Conservation (phyloP, 1,284 basidiomycete genomes). For the Trichosporon sp. region DNA sequence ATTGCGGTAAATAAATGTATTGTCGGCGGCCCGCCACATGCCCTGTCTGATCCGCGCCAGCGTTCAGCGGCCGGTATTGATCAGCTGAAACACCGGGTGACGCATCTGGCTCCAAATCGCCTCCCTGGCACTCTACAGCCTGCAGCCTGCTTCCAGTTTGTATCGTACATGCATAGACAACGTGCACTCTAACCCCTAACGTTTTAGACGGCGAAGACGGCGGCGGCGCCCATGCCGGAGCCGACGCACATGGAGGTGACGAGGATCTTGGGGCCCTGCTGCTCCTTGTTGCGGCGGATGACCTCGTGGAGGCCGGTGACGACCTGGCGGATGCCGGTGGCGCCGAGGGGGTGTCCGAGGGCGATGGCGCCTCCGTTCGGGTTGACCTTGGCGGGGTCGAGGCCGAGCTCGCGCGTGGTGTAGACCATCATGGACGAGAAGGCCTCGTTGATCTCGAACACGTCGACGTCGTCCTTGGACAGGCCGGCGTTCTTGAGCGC, state of each 20-base stretch:
- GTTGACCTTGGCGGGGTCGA: slow-evolving; percentile 74
- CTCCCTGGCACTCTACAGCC: too few relatives aligned
- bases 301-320: slow-evolving; percentile 31
- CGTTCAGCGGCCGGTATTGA: too few relatives aligned
- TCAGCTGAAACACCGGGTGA: too few relatives aligned
- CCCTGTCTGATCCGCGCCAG: too few relatives aligned
- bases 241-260: slow-evolving; percentile 32
- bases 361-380: slow-evolving; percentile 65
- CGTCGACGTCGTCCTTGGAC: slow-evolving; percentile 67
- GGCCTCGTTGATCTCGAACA: slow-evolving; percentile 81
- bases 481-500: slow-evolving; percentile 64
- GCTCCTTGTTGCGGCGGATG: slow-evolving; percentile 23
- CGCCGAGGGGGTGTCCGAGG: slow-evolving; percentile 24
- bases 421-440: slow-evolving; percentile 83
- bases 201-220: background rate
- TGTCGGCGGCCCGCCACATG: too few relatives aligned
- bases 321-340: slow-evolving; percentile 30
- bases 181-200: background rate
- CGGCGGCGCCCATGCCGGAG: background rate
- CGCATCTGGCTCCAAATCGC: too few relatives aligned
- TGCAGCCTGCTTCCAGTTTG: too few relatives aligned
- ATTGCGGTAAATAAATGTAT: too few relatives aligned
- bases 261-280: slow-evolving; percentile 21
- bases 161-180: background rate
- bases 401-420: slow-evolving; percentile 62